These are phyloP conservation scores for Geotrichum reessii DNA, from an alignment of 1,139 yeast genomes.

Conservation along the genomic window DNA sequence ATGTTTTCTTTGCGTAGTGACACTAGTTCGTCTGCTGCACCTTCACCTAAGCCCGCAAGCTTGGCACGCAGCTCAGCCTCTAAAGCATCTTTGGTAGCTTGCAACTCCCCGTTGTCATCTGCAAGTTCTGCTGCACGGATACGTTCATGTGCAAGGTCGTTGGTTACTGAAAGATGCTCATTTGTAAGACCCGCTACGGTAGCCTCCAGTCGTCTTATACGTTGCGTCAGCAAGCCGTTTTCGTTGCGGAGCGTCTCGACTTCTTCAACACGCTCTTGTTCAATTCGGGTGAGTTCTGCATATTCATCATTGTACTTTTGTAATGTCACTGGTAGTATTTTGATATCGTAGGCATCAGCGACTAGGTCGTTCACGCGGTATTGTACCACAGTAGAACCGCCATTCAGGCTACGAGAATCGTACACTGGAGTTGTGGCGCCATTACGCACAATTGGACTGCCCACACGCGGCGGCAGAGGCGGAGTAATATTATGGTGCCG, in stretches of 20 bases:
- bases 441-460: slow-evolving; percentile 13
- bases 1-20: slow-evolving; percentile 45
- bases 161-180: slow-evolving; percentile 75
- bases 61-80: slow-evolving; percentile 28
- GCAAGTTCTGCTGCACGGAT: slow-evolving; percentile 59
- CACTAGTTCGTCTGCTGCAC: slow-evolving; percentile 29
- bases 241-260: slow-evolving; percentile 56
- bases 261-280: slow-evolving; percentile 62
- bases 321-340: slow-evolving; percentile 65
- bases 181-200: slow-evolving; percentile 62
- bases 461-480: slow-evolving; percentile 5
- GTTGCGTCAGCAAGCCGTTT: slow-evolving; percentile 69
- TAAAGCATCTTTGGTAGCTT: slow-evolving; percentile 49
- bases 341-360: slow-evolving; percentile 67
- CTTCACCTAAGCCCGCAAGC: slow-evolving; percentile 13
- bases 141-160: slow-evolving; percentile 63
- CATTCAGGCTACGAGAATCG: slow-evolving; percentile 11
- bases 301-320: slow-evolving; percentile 68
- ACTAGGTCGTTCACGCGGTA: slow-evolving; percentile 71
- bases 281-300: slow-evolving; percentile 62
- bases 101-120: slow-evolving; percentile 57
- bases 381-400: slow-evolving; percentile 20
- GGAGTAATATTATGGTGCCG: background rate
- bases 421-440: slow-evolving; percentile 10
- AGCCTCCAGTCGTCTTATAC: slow-evolving; percentile 68